phyloP scores from a whole-genome alignment of 2,329 filamentous ascomycete genomes.

The Atkinsonella hypoxylon region DNA sequence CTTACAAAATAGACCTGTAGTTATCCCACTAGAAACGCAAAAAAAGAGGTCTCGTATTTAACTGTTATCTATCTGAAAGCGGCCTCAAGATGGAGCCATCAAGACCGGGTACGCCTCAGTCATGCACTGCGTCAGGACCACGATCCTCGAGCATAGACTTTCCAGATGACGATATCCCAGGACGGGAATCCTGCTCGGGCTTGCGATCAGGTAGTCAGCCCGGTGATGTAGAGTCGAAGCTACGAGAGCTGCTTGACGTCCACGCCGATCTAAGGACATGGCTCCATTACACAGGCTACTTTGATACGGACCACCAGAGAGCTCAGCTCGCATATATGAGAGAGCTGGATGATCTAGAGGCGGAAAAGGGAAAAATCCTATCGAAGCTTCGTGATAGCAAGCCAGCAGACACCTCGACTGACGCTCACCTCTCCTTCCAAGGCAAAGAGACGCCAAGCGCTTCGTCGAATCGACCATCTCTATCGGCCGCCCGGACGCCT shows the following conservation, averaged over 20 bases:
- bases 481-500: neutral
- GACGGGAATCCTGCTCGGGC: too few species aligned
- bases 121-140: too few species aligned
- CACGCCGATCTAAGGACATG: conserved; percentile 13
- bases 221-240: neutral
- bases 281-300: conserved; percentile 16
- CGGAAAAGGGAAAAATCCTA: conserved; percentile 11
- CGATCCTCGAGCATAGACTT: too few species aligned
- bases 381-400: conserved; percentile 8
- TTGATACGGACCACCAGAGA: conserved; percentile 10
- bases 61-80: too few species aligned
- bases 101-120: too few species aligned
- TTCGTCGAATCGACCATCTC: neutral
- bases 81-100: too few species aligned
- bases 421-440: neutral
- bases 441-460: neutral
- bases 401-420: neutral
- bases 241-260: neutral
- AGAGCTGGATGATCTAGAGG: conserved; percentile 11
- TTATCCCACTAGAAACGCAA: too few species aligned
- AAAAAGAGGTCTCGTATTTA: too few species aligned
- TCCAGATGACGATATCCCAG: too few species aligned
- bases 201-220: too few species aligned
- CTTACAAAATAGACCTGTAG: too few species aligned
- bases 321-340: conserved; percentile 9